A percentile compares a stretch with the other conserved stretches of the same genome.
Evolutionary conservation across 495 filamentous ascomycete genomes (phyloP).

Genomic region (Cudoniella acicularis): DNA sequence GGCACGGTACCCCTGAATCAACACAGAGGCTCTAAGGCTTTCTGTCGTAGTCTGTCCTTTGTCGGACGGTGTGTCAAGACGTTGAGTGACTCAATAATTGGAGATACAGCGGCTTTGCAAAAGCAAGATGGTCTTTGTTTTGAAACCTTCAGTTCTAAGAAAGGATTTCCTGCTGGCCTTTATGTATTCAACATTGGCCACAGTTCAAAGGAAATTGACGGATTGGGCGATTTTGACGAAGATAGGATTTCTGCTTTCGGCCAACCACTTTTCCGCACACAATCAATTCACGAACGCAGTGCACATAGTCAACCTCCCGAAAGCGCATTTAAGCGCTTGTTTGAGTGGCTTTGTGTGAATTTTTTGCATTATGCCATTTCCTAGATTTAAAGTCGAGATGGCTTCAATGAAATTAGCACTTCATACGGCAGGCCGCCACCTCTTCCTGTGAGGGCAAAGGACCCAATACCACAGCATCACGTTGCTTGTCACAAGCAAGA

Average conservation of each 20-base stretch:
- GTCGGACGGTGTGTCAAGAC: constrained; percentile 17
- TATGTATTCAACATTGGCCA: constrained; percentile 19
- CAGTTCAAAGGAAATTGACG: constrained; percentile 7
- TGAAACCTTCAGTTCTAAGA: constrained; percentile 15
- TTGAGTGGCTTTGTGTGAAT: background rate
- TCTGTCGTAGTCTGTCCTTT: constrained; percentile 18
- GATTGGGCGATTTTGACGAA: constrained; percentile 22
- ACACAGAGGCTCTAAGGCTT: constrained; percentile 17
- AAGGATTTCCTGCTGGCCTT: constrained; percentile 20
- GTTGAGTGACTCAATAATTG: constrained; percentile 1
- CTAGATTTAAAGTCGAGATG: background rate
- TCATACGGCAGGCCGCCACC: no score
- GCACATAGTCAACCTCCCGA: background rate
- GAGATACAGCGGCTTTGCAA: constrained; percentile 1
- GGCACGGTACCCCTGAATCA: constrained; percentile 15
- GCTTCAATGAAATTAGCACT: background rate
- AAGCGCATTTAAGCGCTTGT: background rate
- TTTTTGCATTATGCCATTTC: background rate
- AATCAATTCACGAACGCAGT: background rate
- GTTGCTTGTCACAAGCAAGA: constrained; percentile 4
- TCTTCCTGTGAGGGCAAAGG: no score
- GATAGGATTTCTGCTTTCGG: constrained; percentile 20
- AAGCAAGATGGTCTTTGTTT: constrained; percentile 21
- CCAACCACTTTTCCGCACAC: constrained; percentile 9
- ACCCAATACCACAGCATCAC: constrained; percentile 5